phyloP scores from a whole-genome alignment of 148 eudicot species.

The Diospyros lotus region DNA sequence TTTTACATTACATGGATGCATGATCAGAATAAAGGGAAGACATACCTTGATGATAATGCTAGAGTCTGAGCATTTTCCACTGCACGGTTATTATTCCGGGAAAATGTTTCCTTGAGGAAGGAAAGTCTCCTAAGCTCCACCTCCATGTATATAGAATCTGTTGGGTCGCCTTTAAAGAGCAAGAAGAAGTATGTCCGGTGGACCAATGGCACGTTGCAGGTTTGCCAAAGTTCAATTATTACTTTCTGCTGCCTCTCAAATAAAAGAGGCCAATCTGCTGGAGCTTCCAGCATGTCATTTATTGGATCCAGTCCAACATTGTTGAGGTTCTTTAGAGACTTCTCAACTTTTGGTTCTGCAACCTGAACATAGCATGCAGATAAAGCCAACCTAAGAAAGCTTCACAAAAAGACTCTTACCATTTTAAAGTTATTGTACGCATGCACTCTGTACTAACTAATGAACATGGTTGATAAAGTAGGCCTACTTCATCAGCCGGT shows the following conservation, averaged over 20 bases:
- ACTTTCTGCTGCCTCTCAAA: conserved; percentile 58
- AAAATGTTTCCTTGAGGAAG: conserved; percentile 71
- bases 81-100: conserved; percentile 35
- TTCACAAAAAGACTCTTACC: neutral
- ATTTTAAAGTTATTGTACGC: neutral
- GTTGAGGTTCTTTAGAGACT: conserved; percentile 36
- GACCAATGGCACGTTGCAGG: conserved; percentile 72
- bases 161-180: conserved; percentile 76
- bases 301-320: conserved; percentile 53
- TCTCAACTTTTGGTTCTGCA: conserved; percentile 25
- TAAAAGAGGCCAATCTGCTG: conserved; percentile 51
- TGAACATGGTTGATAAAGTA: neutral
- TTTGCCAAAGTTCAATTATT: conserved; percentile 81
- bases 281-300: conserved; percentile 23
- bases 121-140: conserved; percentile 87
- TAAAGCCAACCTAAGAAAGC: neutral
- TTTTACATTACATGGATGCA: neutral
- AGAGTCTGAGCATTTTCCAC: conserved; percentile 53
- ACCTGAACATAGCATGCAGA: conserved; percentile 33
- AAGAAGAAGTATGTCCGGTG: conserved; percentile 94
- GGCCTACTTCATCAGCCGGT: neutral
- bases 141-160: conserved; percentile 90
- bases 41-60: conserved; percentile 68
- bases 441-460: neutral
- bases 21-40: conserved; percentile 1